Conservation (phyloP, 2,329 filamentous ascomycete species). For the Xylariaceae sp. region DNA sequence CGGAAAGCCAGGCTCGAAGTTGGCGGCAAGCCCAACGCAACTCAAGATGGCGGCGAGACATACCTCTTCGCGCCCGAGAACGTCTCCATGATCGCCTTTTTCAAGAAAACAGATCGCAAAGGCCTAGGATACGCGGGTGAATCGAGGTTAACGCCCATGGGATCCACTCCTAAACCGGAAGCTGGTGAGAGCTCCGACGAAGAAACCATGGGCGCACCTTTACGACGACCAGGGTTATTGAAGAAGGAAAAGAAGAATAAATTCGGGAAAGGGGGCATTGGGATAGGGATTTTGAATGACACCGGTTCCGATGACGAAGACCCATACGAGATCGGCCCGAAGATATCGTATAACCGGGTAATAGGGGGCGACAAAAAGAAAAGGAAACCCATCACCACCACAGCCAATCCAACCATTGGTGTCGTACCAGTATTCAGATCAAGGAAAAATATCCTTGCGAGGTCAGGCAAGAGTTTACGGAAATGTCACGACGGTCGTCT, state of each 20-base stretch:
- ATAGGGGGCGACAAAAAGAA: conserved; percentile 86
- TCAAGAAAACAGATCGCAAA: conserved; percentile 71
- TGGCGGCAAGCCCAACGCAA: conserved; percentile 43
- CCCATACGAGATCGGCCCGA: conserved; percentile 89
- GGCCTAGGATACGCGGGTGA: conserved; percentile 74
- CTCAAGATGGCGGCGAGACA: conserved; percentile 52
- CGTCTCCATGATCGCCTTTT: conserved; percentile 69
- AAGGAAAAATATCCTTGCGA: conserved; percentile 60
- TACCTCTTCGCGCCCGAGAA: conserved; percentile 90
- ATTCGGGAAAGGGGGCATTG: conserved; percentile 71
- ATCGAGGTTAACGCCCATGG: conserved; percentile 53
- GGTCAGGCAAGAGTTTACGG: conserved; percentile 56
- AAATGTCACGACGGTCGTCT: conserved; percentile 85
- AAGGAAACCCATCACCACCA: conserved; percentile 59
- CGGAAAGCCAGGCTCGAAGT: conserved; percentile 73
- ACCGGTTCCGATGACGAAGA: conserved; percentile 95
- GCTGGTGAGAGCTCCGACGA: conserved; percentile 49
- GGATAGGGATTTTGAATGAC: conserved; percentile 88
- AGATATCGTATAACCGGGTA: conserved; percentile 83
- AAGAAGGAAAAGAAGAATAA: conserved; percentile 60
- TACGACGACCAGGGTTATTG: conserved; percentile 36
- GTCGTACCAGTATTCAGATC: conserved; percentile 78
- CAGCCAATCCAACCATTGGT: conserved; percentile 68
- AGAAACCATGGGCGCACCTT: conserved; percentile 52
- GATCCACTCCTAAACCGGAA: conserved; percentile 34